These are phyloP conservation scores for Aspergillus luchuensis DNA, from an alignment of 2,329 filamentous ascomycete species.

Conservation along the genomic window DNA sequence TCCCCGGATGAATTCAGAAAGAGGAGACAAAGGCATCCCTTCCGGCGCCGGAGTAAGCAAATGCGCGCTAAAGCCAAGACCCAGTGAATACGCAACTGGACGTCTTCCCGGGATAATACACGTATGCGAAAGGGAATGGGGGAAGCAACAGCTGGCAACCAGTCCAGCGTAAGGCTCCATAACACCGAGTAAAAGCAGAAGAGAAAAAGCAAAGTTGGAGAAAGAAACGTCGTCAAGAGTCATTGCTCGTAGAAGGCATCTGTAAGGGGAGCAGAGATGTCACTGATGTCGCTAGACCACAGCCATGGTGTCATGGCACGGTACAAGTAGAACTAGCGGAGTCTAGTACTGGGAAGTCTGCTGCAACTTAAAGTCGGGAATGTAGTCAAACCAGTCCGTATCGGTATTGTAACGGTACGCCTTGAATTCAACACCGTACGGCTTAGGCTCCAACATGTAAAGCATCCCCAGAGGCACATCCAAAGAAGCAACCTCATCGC, in stretches of 20 bases:
- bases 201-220: constrained; percentile 4
- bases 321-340: not conserved
- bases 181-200: constrained; percentile 12
- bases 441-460: constrained; percentile 94
- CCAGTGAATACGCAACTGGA: not conserved
- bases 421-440: constrained; percentile 96
- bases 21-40: not conserved
- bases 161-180: constrained; percentile 12
- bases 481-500: constrained; percentile 89
- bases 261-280: no score
- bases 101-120: constrained; percentile 1
- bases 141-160: constrained; percentile 11
- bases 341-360: constrained; percentile 38
- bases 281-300: no score
- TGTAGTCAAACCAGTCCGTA: constrained; percentile 77
- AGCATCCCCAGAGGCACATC: constrained; percentile 92
- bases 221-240: constrained; percentile 9
- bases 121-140: constrained; percentile 3
- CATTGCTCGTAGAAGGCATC: constrained; percentile 1
- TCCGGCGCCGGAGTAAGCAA: not conserved
- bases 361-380: constrained; percentile 78
- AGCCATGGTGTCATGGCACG: not conserved
- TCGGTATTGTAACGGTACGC: constrained; percentile 86
- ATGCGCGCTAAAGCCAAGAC: not conserved
- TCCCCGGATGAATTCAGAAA: not conserved